Conservation (phyloP, 805 yeast genomes). For the Pichia ethanolica region DNA sequence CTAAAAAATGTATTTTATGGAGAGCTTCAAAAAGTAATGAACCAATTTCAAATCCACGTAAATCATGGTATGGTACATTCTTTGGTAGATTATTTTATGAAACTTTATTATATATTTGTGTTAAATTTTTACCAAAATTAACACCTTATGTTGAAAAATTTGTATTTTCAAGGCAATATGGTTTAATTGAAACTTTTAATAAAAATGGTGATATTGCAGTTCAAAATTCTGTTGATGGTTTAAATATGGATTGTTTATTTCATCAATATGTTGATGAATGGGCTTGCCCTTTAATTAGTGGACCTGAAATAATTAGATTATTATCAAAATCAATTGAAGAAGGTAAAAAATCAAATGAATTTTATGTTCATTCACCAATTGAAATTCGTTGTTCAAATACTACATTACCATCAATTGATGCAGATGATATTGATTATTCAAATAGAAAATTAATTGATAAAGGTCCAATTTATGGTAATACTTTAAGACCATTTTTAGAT, state of each 20-base stretch:
- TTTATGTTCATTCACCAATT: constrained; percentile 88
- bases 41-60: constrained; percentile 53
- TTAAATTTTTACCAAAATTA: constrained; percentile 59
- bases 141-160: constrained; percentile 84
- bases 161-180: constrained; percentile 81
- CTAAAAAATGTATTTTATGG: constrained; percentile 83
- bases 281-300: constrained; percentile 84
- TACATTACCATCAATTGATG: constrained; percentile 34
- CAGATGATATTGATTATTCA: constrained; percentile 38
- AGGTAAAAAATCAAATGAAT: constrained; percentile 56
- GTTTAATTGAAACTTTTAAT: constrained; percentile 59
- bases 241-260: constrained; percentile 92
- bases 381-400: constrained; percentile 93
- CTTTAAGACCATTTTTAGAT: constrained; percentile 73
- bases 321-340: constrained; percentile 52
- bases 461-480: constrained; percentile 84
- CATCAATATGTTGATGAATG: constrained; percentile 94
- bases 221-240: constrained; percentile 74
- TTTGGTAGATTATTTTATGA: constrained; percentile 78
- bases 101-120: constrained; percentile 70
- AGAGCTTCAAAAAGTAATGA: constrained; percentile 73
- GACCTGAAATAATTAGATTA: constrained; percentile 61
- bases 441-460: constrained; percentile 45
- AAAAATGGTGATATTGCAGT: constrained; percentile 51
- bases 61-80: constrained; percentile 79